Evolutionary conservation across 148 eudicot genomes (phyloP), one percentile per base, ranked within the genome.

Genomic region (Polygonum maritimum): DNA sequence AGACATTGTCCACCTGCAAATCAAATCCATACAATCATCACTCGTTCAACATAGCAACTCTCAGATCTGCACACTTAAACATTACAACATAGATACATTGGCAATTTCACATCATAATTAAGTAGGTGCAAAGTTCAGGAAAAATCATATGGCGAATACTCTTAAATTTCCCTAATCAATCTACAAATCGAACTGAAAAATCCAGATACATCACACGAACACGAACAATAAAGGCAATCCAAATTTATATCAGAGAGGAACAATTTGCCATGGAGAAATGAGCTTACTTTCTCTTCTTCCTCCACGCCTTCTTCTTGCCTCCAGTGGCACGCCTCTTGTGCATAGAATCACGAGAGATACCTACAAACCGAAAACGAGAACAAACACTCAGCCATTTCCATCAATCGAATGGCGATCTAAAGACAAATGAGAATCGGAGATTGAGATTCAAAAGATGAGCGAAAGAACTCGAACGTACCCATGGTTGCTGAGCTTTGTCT

Each of bases 321-420:
- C 91, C 91, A 82, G 91, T 88, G 65, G 88, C 91, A 78, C 91
- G 91, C 75, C 90, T 80, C 88, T 87, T 87, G 88, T 87, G 90
- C 88, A 87, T 85, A 0, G 90, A 87, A 75, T 87, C 91, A 21
- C 91, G 87, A 44, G 91, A 88, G 36, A 88, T 88, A 82, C 89
- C 89, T 86, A 77, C 69, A 45, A 26, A 44, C 35, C 18, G 45
- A 26, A 44, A n/a, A n/a, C 16, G 10, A 75, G 15, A 26, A 6
- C 22, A 54, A 7, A 33, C 22, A 38, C 7, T 26, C 35, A 26
- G 58, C 49, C 2, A 6, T 22, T 4, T 5, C 8, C 4, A 48
- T 14, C 16, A 31, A 75, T 16, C 3, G 16, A 54, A n/a, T 16
- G 16, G 18, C 14, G 15, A 73, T 73, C 75, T n/a, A 48, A 47